These are phyloP conservation scores for Dendrobium huoshanense DNA, from an alignment of 106 monocot genomes.

Conservation along the genomic window DNA sequence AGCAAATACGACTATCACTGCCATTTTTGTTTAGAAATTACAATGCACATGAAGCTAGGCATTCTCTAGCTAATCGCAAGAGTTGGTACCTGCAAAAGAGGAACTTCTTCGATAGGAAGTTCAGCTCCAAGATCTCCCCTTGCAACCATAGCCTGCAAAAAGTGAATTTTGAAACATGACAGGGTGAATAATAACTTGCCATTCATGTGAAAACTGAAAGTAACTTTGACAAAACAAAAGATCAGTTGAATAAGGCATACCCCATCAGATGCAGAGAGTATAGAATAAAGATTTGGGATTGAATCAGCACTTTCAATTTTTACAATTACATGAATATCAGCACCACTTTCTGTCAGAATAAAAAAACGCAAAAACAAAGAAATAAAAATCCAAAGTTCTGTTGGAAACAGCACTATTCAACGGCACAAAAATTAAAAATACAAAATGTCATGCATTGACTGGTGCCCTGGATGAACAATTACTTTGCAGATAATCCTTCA, in stretches of 20 bases:
- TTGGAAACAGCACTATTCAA: neutral
- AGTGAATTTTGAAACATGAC: conserved; percentile 5
- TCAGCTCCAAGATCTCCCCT: conserved; percentile 99
- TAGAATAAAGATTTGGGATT: conserved; percentile 91
- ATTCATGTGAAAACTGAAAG: conserved; percentile 3
- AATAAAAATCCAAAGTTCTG: neutral
- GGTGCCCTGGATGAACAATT: conserved; percentile 4
- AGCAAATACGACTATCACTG: neutral
- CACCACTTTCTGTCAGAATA: conserved; percentile 47
- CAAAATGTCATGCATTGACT: neutral
- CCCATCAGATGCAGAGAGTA: conserved; percentile 97
- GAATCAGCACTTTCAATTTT: conserved; percentile 99
- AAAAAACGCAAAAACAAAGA: neutral
- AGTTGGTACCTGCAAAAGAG: conserved; percentile 71
- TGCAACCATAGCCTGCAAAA: conserved; percentile 94
- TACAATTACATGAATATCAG: conserved; percentile 95
- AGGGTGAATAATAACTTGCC: neutral
- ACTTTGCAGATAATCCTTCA: conserved; percentile 92
- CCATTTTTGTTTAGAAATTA: neutral
- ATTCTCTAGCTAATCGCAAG: neutral
- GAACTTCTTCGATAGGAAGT: conserved; percentile 97
- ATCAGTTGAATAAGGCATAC: conserved; percentile 30
- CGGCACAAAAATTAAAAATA: neutral
- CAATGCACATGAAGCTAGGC: neutral
- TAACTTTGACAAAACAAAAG: neutral